Evolutionary conservation across 257 asterid species (phyloP), one percentile per base, ranked within the genome.

Genomic region (Solanum peruvianum): DNA sequence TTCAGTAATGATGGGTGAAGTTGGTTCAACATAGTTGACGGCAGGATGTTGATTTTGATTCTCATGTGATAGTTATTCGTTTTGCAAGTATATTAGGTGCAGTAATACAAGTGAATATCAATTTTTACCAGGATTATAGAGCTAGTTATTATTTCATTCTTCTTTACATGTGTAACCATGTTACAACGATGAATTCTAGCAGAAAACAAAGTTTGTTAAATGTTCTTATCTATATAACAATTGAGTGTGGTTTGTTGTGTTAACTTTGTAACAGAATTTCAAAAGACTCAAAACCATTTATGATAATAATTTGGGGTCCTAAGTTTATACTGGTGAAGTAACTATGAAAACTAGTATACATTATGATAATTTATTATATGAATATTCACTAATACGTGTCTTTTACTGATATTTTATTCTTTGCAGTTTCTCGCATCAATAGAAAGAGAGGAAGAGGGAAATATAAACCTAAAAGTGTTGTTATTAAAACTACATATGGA

Each of bases 1-100:
- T 97, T 86, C 95, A 89, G 88, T 94, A 94, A 90, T 91, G 91
- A 91, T 90, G 91, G 91, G 87, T 86, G 89, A 86, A 45, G 88
- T 89, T 87, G 89, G 87, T 85, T 87, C 94, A 12, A 89, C 98
- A 6, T 93, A 96, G 89, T 87, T 96, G 93, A 87, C 94, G 31
- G 92, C 95, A 35, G 93, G 82, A 89, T 84, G 88, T 85, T 86
- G 86, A 83, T 70, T 56, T 77, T 15, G 20, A 66, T 75, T 82
- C 5, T 44, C 62, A 4, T 35, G 5, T 3, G 4, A 35, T 35
- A 35, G 37, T 35, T 35, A 35, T 35, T 35, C 6, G 5, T 35
- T 7, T 49, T 77, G 47, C 25, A 71, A 71, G 16, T 71, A 20
- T 71, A 71, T 20, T 71, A 71, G 29, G 44, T 33, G 25, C 23